These are phyloP conservation scores for Sanchytrium tribonematis DNA, from an alignment of 371 early-diverging fungal genomes.

Conservation along the genomic window DNA sequence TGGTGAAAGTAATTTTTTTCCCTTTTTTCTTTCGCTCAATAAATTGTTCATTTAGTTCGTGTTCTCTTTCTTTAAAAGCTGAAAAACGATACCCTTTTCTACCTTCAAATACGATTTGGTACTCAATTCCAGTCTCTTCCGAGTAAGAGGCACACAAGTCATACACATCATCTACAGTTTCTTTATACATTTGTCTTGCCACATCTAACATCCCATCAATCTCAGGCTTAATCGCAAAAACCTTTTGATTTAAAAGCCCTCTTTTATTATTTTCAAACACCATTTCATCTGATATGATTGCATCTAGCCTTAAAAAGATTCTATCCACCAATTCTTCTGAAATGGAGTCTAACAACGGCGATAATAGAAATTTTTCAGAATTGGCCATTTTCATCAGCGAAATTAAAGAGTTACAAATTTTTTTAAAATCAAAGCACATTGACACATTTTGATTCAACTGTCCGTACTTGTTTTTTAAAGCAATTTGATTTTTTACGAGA, in stretches of 20 bases:
- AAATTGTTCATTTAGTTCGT: slow-evolving; percentile 10
- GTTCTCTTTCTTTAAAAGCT: background rate
- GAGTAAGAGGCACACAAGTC: slow-evolving; percentile 30
- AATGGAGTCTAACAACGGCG: background rate
- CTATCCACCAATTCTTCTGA: background rate
- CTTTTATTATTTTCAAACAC: slow-evolving; percentile 31
- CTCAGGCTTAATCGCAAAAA: slow-evolving; percentile 51
- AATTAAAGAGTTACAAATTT: background rate
- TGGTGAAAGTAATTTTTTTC: slow-evolving; percentile 34
- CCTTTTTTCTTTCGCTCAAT: slow-evolving; percentile 27
- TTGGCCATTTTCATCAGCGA: background rate
- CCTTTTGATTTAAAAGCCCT: slow-evolving; percentile 50
- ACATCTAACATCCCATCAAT: slow-evolving; percentile 66
- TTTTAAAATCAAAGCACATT: background rate
- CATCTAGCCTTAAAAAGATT: background rate
- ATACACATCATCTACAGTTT: slow-evolving; percentile 49
- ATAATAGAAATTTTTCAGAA: background rate
- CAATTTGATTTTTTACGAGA: background rate
- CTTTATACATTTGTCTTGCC: slow-evolving; percentile 54
- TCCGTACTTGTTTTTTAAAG: background rate
- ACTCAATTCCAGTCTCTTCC: slow-evolving; percentile 4
- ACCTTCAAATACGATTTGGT: background rate
- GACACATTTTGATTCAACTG: background rate
- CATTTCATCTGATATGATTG: background rate
- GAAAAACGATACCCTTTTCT: background rate